phyloP scores from a whole-genome alignment of 2,329 filamentous ascomycete genomes.

The Claviceps capensis region DNA sequence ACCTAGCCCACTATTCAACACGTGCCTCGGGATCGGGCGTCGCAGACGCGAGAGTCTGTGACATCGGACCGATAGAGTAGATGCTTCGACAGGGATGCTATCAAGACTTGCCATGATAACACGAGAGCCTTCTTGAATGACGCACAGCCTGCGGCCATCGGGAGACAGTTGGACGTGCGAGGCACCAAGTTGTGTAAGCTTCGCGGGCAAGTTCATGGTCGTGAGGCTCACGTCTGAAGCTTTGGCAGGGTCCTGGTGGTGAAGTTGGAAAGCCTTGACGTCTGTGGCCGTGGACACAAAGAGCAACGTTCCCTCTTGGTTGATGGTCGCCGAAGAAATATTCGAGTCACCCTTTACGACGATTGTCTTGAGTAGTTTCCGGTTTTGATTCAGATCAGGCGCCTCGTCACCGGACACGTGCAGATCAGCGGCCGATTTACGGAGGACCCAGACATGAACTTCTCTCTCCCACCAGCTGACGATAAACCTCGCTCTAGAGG shows the following conservation, averaged over 20 bases:
- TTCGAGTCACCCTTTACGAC: slow-evolving; percentile 63
- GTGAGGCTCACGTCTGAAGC: slow-evolving; percentile 53
- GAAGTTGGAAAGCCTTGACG: slow-evolving; percentile 65
- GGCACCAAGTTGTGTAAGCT: slow-evolving; percentile 48
- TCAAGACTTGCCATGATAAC: slow-evolving; percentile 31
- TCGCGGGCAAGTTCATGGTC: slow-evolving; percentile 50
- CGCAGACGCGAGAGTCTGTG: slow-evolving; percentile 38
- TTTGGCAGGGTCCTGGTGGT: slow-evolving; percentile 33
- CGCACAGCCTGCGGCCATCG: slow-evolving; percentile 54
- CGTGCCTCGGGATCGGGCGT: slow-evolving; percentile 39
- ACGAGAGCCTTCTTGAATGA: slow-evolving; percentile 47
- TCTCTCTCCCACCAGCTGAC: slow-evolving; percentile 89
- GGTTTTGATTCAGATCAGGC: slow-evolving; percentile 35
- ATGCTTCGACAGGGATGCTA: slow-evolving; percentile 7
- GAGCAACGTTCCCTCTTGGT: slow-evolving; percentile 56
- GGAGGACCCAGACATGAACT: slow-evolving; percentile 64
- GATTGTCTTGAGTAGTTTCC: slow-evolving; percentile 56
- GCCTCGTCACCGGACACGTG: slow-evolving; percentile 25
- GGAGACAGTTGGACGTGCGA: slow-evolving; percentile 56
- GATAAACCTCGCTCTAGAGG: slow-evolving; percentile 58
- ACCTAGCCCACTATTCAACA: slow-evolving; percentile 53
- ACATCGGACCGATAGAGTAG: slow-evolving; percentile 19
- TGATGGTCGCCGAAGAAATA: slow-evolving; percentile 63
- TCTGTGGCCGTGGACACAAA: slow-evolving; percentile 62
- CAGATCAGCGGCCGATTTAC: slow-evolving; percentile 31